A percentile compares a stretch with the other conserved stretches of the same genome.
Evolutionary conservation across 1,139 yeast species (phyloP).

Genomic region (Candida freyschussii): DNA sequence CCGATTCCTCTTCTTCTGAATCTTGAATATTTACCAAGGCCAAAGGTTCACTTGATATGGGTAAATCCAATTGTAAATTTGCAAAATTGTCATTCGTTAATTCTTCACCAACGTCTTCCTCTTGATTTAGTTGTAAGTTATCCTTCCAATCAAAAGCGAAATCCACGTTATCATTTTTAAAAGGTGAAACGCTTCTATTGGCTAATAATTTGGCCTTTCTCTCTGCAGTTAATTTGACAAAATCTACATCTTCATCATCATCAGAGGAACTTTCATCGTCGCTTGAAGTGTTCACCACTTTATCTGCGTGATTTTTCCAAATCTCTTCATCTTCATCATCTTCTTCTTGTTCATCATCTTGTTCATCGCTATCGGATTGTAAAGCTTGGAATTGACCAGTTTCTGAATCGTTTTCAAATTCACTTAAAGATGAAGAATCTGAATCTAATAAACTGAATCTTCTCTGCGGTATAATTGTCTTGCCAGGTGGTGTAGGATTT

Average conservation of each 20-base stretch:
- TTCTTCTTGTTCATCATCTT: slow-evolving; percentile 27
- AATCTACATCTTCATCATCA: slow-evolving; percentile 67
- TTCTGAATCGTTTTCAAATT: slow-evolving; percentile 18
- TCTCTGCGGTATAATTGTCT: slow-evolving; percentile 25
- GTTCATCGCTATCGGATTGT: slow-evolving; percentile 27
- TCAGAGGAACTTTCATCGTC: slow-evolving; percentile 46
- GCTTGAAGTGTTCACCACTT: slow-evolving; percentile 27
- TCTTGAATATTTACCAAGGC: slow-evolving; percentile 24
- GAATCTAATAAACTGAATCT: slow-evolving; percentile 26
- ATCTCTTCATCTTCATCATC: slow-evolving; percentile 23
- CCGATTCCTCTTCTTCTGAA: slow-evolving; percentile 40
- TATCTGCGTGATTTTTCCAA: slow-evolving; percentile 26
- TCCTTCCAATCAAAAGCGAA: slow-evolving; percentile 56
- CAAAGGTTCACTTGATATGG: slow-evolving; percentile 16
- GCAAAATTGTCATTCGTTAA: too few species aligned
- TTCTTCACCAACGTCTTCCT: slow-evolving; percentile 74
- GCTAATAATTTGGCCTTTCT: slow-evolving; percentile 52
- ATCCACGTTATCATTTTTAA: slow-evolving; percentile 36
- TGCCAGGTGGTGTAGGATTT: slow-evolving; percentile 23
- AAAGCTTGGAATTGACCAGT: slow-evolving; percentile 25
- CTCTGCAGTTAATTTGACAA: slow-evolving; percentile 64
- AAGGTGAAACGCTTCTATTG: slow-evolving; percentile 33
- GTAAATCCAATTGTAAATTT: too few species aligned
- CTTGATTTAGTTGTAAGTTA: slow-evolving; percentile 29
- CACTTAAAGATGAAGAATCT: slow-evolving; percentile 25